Conservation (phyloP, 2,329 filamentous ascomycete species). For the Diaporthe humulicola region DNA sequence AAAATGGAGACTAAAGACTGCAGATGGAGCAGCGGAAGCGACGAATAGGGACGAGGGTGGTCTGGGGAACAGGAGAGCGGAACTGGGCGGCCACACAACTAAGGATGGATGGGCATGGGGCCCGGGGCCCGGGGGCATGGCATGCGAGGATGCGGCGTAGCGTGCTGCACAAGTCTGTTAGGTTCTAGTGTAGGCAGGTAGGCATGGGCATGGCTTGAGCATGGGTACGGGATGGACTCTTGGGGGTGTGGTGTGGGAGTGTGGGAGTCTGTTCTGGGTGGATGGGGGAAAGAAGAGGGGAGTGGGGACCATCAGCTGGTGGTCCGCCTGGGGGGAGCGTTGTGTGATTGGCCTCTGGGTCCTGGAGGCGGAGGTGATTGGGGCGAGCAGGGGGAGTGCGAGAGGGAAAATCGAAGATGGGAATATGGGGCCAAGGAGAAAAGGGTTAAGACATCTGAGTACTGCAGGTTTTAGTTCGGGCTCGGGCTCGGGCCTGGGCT, state of each 20-base stretch:
- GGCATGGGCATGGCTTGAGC: not conserved
- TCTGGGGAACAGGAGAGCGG: constrained; percentile 18
- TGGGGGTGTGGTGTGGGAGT: constrained; percentile 8
- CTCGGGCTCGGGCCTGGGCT: constrained; percentile 6
- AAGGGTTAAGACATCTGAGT: constrained; percentile 5
- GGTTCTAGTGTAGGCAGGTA: not conserved
- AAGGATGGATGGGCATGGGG: constrained; percentile 4
- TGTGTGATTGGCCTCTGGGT: constrained; percentile 43
- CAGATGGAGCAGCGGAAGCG: constrained; percentile 11
- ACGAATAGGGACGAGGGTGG: constrained; percentile 32
- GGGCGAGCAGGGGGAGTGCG: not conserved
- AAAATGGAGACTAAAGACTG: constrained; percentile 33
- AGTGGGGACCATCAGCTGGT: constrained; percentile 32
- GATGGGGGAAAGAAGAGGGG: constrained; percentile 4
- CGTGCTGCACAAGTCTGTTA: constrained; percentile 18
- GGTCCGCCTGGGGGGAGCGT: constrained; percentile 38
- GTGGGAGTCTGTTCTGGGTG: not conserved
- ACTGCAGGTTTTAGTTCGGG: constrained; percentile 18
- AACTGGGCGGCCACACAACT: not conserved
- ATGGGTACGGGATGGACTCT: constrained; percentile 1
- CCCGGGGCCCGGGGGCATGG: not conserved
- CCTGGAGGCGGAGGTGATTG: constrained; percentile 26
- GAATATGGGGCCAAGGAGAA: not conserved
- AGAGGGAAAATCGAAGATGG: constrained; percentile 1
- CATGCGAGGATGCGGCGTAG: constrained; percentile 25